phyloP scores from a whole-genome alignment of 1,284 basidiomycete species.

The Microbotryum scabiosae region DNA sequence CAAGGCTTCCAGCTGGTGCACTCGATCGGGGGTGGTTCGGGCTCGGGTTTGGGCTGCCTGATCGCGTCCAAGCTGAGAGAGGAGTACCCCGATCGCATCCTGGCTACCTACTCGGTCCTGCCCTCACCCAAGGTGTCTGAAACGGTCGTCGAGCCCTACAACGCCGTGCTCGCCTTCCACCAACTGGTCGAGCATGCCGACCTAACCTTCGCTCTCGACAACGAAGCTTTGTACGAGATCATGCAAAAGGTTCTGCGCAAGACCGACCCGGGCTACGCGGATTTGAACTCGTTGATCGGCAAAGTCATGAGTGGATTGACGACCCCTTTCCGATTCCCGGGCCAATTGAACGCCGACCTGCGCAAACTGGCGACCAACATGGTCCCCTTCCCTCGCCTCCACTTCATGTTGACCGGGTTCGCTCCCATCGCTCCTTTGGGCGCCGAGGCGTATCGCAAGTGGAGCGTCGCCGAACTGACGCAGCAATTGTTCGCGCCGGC shows the following conservation, averaged over 20 bases:
- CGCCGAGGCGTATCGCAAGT: slow-evolving; percentile 51
- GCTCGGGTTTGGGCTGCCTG: slow-evolving; percentile 74
- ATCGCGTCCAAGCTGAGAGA: slow-evolving; percentile 77
- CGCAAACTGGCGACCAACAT: slow-evolving; percentile 91
- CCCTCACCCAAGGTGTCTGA: slow-evolving; percentile 92
- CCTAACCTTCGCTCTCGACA: slow-evolving; percentile 82
- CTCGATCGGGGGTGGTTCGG: slow-evolving; percentile 88
- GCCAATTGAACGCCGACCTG: slow-evolving; percentile 60
- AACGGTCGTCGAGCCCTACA: slow-evolving; percentile 87
- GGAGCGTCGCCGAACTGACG: slow-evolving; percentile 57
- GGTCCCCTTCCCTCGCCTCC: slow-evolving; percentile 83
- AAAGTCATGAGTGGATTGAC: slow-evolving; percentile 75
- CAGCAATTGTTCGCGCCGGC: slow-evolving; percentile 67
- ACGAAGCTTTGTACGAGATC: slow-evolving; percentile 89
- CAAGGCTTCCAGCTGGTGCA: slow-evolving; percentile 93
- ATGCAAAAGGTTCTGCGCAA: slow-evolving; percentile 50
- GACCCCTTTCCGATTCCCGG: slow-evolving; percentile 85
- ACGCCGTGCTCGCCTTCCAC: slow-evolving; percentile 79
- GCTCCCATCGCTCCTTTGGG: slow-evolving; percentile 66
- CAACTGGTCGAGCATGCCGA: slow-evolving; percentile 88
- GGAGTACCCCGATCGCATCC: slow-evolving; percentile 78
- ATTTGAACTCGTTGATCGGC: slow-evolving; percentile 64
- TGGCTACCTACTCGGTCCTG: slow-evolving; percentile 83
- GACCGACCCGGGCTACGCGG: slow-evolving; percentile 47
- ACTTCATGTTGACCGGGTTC: slow-evolving; percentile 83